phyloP scores from a whole-genome alignment of 2,329 filamentous ascomycete species.

The Aspergillus texensis region DNA sequence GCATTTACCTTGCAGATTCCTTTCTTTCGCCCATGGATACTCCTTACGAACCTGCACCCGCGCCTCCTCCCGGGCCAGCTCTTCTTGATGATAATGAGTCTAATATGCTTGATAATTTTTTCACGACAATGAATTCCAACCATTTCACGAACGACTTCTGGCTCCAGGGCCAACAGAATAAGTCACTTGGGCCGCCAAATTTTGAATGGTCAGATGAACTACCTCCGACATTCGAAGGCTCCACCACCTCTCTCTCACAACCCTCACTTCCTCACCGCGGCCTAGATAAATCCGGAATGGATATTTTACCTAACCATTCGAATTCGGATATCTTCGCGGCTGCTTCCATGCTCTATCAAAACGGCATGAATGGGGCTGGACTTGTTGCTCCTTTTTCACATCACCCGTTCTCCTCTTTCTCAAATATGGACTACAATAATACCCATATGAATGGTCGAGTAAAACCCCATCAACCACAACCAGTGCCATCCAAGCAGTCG shows the following conservation, averaged over 20 bases:
- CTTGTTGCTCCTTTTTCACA: constrained; percentile 33
- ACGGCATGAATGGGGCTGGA: constrained; percentile 34
- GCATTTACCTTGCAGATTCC: constrained; percentile 28
- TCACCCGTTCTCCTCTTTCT: constrained; percentile 31
- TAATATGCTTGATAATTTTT: constrained; percentile 57
- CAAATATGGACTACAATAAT: constrained; percentile 24
- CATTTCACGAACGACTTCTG: constrained; percentile 44
- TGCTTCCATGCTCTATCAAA: constrained; percentile 52
- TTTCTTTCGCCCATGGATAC: constrained; percentile 39
- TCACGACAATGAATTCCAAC: constrained; percentile 45
- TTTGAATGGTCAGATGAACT: constrained; percentile 53
- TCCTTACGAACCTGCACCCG: constrained; percentile 56
- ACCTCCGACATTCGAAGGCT: constrained; percentile 67
- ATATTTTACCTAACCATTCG: constrained; percentile 28
- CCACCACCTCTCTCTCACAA: constrained; percentile 64
- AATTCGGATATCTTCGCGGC: constrained; percentile 60
- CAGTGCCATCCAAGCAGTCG: constrained; percentile 16
- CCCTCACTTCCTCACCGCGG: constrained; percentile 41
- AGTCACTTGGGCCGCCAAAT: constrained; percentile 28
- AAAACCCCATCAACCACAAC: constrained; percentile 21
- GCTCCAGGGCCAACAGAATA: constrained; percentile 34
- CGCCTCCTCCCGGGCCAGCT: constrained; percentile 65
- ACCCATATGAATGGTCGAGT: constrained; percentile 19
- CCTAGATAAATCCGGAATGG: constrained; percentile 28
- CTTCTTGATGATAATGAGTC: constrained; percentile 63